Evolutionary conservation across 257 asterid genomes (phyloP), one percentile per base, ranked within the genome.

Genomic region (Cordia subcordata): DNA sequence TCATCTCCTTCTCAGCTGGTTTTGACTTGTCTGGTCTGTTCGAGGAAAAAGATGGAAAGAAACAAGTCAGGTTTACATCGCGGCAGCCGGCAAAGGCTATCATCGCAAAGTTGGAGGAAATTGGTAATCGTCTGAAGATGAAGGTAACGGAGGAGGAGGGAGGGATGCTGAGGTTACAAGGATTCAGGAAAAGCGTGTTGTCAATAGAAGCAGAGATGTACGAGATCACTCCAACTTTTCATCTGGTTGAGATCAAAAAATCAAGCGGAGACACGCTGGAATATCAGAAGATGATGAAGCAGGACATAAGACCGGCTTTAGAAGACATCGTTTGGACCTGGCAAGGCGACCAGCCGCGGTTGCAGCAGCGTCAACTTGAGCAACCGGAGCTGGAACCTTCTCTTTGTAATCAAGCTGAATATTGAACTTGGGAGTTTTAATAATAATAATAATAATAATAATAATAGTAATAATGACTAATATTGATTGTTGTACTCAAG

Each of bases 291-390:
- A 58, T 79, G 75, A 75, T 89, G 85, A 74, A 81, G 68, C 54
- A 69, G 68, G 86, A 74, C 9, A 53, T 84, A 42, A 72, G 88
- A 71, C 94, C 94, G 17, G 78, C 75, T 2, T 47, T 89, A 65
- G 60, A 81, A 56, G 96, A 87, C 68, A 77, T 85, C 53, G 84
- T 87, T 23, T 87, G 96, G 94, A 62, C 90, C 49, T 85, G 89
- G 95, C 92, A 82, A 71, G 86, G 85, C 17, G 82, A 74, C 13
- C 76, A 73, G 53, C 73, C 69, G 20, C 73, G 35, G 15, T 17
- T 57, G 2, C 52, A 16, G 64, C 70, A 37, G 60, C 75, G 57
- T 22, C 59, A 69, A 53, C 57, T 39, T 21, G 56, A 18, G 14
- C 58, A 50, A 49, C 17, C 27, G 0, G 23, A 49, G 17, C 35